Base-by-base conservation (phyloP, 192 early-diverging fungal species). In the Obelidium mucronatum region DNA sequence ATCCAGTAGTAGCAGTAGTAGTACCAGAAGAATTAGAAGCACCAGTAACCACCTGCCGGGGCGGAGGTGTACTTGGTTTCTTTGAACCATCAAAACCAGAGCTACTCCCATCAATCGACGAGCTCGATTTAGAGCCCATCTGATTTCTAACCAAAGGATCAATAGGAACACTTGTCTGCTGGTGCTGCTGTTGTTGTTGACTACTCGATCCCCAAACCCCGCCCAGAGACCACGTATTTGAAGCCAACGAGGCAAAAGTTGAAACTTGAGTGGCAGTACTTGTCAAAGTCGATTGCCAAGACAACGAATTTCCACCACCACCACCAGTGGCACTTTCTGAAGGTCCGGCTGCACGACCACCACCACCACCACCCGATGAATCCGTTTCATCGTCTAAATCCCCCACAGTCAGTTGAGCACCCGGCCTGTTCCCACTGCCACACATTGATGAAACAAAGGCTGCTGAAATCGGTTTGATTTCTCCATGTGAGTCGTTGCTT, bases 361-460 rank as follows among this genome's bases (percentile, higher is more conserved):
- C 62, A 19, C 31, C 62, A 64, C 36, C 36, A 60, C 58, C 33
- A 66, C 31, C 64, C 11, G 33, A 28, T 1, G 67, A n/a, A 19
- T 72, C 69, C 17, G 22, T 5, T 42, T 72, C 69, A 35, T 72
- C 69, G 30, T 72, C 69, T 34, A 72, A 40, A 42, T 72, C 69
- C 26, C 69, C 69, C 24, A 72, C 69, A 26, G 54, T 39, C n/a
- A 40, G 40, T 11, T 58, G 69, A 11, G n/a, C 17, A 1, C 69
- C 56, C 15, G 19, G 4, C 53, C 36, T 72, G 24, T 26, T 1
- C 26, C 62, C 69, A 42, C n/a, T n/a, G 2, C 34, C 56, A 17
- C 53, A 51, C 51, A 72, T 39, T 11, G 30, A 13, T 15, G 53
- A 8, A 4, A 72, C 69, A 17, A 15, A 22, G 11, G 54, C n/a